phyloP scores from a whole-genome alignment of 73 alveolate species.

The Tetrahymena malaccensis region DNA sequence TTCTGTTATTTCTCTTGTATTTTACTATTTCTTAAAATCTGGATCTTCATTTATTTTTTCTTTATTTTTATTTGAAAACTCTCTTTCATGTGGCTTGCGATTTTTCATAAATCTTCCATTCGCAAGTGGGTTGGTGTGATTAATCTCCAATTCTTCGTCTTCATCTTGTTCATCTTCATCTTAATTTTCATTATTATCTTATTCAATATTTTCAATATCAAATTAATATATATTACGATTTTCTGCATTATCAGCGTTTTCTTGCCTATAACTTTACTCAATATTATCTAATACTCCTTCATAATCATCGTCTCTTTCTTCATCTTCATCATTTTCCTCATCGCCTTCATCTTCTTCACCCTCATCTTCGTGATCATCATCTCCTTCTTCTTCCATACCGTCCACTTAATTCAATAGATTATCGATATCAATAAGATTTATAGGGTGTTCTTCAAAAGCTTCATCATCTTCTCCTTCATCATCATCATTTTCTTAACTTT shows the following conservation, averaged over 20 bases:
- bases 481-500: not conserved
- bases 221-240: not conserved
- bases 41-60: not conserved
- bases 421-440: not conserved
- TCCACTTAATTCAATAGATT: not conserved
- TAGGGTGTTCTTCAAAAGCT: not conserved
- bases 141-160: not conserved
- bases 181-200: not conserved
- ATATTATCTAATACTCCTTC: not conserved
- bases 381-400: not conserved
- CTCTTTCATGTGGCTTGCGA: not conserved
- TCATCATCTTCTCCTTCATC: not conserved
- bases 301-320: not conserved
- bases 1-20: not conserved
- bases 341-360: not conserved
- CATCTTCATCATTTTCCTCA: not conserved
- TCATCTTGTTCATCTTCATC: not conserved
- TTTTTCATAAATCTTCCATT: not conserved
- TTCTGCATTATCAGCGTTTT: not conserved
- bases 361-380: not conserved
- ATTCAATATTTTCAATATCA: not conserved
- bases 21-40: not conserved
- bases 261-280: not conserved
- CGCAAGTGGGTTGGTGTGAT: not conserved
- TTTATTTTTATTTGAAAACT: not conserved